Percentiles rank a stretch among this genome's conserved stretches.
phyloP scores from a whole-genome alignment of 2,329 filamentous ascomycete genomes.

The Arthrobotrys pseudoclavata region DNA sequence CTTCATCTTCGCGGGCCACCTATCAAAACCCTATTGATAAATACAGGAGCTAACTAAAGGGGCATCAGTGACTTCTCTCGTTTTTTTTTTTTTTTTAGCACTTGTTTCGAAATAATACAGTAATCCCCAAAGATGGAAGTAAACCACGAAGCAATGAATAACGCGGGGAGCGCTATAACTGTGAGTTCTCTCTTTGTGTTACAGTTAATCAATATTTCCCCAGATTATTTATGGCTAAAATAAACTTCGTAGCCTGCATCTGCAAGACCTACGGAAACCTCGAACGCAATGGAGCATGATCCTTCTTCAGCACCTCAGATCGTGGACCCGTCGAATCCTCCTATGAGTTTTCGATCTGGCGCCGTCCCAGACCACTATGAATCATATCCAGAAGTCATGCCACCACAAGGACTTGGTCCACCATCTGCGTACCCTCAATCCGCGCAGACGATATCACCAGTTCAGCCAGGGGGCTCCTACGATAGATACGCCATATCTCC shows the following conservation, averaged over 20 bases:
- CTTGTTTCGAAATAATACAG: constrained; percentile 10
- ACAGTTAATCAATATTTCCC: background rate
- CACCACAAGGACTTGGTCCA: constrained; percentile 18
- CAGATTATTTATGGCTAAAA: constrained; percentile 1
- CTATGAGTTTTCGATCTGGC: constrained; percentile 50
- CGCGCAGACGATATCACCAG: constrained; percentile 22
- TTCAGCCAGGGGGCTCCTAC: constrained; percentile 8
- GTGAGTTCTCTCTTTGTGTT: constrained; percentile 25
- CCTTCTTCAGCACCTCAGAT: constrained; percentile 47
- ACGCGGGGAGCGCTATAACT: constrained; percentile 5
- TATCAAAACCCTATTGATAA: background rate
- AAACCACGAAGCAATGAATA: constrained; percentile 51
- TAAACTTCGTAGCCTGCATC: constrained; percentile 11
- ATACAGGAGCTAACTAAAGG: constrained; percentile 2
- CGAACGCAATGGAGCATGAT: constrained; percentile 50
- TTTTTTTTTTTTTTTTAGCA: background rate
- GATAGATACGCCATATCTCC: constrained; percentile 27
- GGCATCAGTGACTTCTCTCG: background rate
- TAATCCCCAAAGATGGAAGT: constrained; percentile 43
- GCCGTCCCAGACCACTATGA: constrained; percentile 55
- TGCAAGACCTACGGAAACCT: constrained; percentile 4
- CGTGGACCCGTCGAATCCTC: constrained; percentile 33
- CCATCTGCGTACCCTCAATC: constrained; percentile 36
- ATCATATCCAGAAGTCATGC: constrained; percentile 57
- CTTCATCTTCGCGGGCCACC: background rate